Evolutionary conservation across 1,139 yeast genomes (phyloP), one percentile per base, ranked within the genome.

Genomic region (Candida tetrigidarum): DNA sequence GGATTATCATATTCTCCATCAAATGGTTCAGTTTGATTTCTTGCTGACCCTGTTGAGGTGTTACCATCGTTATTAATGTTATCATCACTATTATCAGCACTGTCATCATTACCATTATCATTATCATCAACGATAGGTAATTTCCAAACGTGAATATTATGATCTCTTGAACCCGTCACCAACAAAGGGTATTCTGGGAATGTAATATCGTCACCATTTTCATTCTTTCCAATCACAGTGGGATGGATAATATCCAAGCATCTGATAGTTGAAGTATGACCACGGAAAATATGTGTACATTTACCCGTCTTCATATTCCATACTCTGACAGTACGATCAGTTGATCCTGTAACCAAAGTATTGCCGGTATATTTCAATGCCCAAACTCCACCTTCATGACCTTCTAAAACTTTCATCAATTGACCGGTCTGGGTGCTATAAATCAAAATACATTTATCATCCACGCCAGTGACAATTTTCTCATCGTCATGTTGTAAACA

Each of bases 331-430:
- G 96, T 84, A 54, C 96, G 78, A 66, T 92, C 98, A 1, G 97
- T 91, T 1, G 96, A 85, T 0, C 97, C 98, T 51, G 95, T 85
- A 0, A 91, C 96, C 35, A 92, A 69, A 1, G 88, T 85, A 60
- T 87, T 83, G n/a, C 89, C 89, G 44, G 80, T 80, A 61, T 91
- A 92, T 63, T 93, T 91, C 60, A 93, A 73, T 1, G 99, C 98
- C 99, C 99, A 93, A 8, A 95, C 99, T 22, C 99, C 99, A 39
- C 98, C 98, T 48, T 88, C 96, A 59, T 93, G 99, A 10, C 97
- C 98, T 44, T 78, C 75, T 42, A 93, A 72, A 2, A 87, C 85
- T 41, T 81, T 74, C n/a, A 86, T 58, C 38, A 85, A 71, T 39
- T 71, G 71, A 4, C 97, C 97, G 0, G 89, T 83, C 29, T 75